Percentiles rank a stretch among this genome's conserved stretches.
These are phyloP conservation scores for Neurospora tetrasperma DNA, from an alignment of 495 filamentous ascomycete genomes.

Conservation along the genomic window DNA sequence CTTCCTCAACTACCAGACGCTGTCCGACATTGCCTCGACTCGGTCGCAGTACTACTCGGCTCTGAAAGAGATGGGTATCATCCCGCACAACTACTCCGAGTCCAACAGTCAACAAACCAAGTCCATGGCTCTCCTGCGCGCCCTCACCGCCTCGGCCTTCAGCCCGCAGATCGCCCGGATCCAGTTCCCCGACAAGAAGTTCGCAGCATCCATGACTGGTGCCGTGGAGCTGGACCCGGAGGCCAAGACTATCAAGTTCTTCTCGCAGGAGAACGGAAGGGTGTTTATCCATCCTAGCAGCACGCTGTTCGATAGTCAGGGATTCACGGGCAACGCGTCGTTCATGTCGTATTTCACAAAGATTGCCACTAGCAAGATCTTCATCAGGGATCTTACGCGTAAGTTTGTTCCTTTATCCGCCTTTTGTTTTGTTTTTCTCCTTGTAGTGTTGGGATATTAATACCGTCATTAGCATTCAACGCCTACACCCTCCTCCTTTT, in stretches of 20 bases:
- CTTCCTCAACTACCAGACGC: slow-evolving; percentile 72
- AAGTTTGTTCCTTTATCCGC: slow-evolving; percentile 19
- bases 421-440: not conserved
- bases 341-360: slow-evolving; percentile 85
- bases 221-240: slow-evolving; percentile 90
- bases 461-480: slow-evolving; percentile 59
- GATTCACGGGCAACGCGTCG: slow-evolving; percentile 53
- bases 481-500: slow-evolving; percentile 87
- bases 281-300: slow-evolving; percentile 89
- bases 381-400: slow-evolving; percentile 84
- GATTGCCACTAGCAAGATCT: slow-evolving; percentile 82
- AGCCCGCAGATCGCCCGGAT: slow-evolving; percentile 85
- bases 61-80: slow-evolving; percentile 75
- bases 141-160: slow-evolving; percentile 84
- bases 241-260: slow-evolving; percentile 84
- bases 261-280: slow-evolving; percentile 70
- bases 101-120: slow-evolving; percentile 26
- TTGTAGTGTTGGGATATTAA: not conserved
- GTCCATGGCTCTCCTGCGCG: slow-evolving; percentile 58
- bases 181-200: slow-evolving; percentile 89
- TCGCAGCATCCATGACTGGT: slow-evolving; percentile 70
- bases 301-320: slow-evolving; percentile 71
- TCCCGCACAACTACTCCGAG: slow-evolving; percentile 30
- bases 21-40: slow-evolving; percentile 80
- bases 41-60: slow-evolving; percentile 76